A percentile compares a stretch with the other conserved stretches of the same genome.
These are phyloP conservation scores for Eudorina sp. DNA, from an alignment of 139 green algal genomes.

Conservation along the genomic window DNA sequence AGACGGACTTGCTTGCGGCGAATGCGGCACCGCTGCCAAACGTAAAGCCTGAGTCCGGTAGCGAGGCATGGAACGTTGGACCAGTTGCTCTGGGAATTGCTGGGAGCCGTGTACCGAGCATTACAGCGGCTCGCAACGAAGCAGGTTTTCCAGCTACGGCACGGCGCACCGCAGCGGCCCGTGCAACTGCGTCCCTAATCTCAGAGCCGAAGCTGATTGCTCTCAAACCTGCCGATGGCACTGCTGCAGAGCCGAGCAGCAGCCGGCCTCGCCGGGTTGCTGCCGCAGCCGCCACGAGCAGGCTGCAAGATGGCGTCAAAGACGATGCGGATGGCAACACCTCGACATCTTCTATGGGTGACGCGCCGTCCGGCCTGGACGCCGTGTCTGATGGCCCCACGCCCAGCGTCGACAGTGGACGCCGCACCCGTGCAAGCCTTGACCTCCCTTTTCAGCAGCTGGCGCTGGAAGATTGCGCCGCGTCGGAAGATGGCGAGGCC, in stretches of 20 bases:
- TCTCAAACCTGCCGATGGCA: background rate
- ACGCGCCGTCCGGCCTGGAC: background rate
- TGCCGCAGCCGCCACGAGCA: background rate
- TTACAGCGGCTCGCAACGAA: no score
- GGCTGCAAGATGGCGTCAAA: background rate
- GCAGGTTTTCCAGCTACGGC: no score
- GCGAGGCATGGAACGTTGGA: no score
- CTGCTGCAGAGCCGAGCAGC: background rate
- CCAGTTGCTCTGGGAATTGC: no score
- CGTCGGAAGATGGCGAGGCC: background rate
- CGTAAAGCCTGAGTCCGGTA: no score
- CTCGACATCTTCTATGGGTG: background rate
- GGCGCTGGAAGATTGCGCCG: background rate
- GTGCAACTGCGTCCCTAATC: background rate
- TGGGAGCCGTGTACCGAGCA: no score
- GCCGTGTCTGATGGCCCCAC: background rate
- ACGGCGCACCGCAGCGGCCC: constrained; percentile 5
- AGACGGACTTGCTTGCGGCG: no score
- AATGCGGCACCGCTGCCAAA: no score
- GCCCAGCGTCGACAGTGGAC: background rate
- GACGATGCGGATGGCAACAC: background rate
- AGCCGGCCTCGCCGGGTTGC: background rate
- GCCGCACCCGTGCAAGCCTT: background rate
- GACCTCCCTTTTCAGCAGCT: background rate
- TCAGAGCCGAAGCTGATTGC: background rate